Evolutionary conservation across 2,329 filamentous ascomycete species (phyloP), one percentile per base, ranked within the genome.

Genomic region (Aspergillus aculeatus): DNA sequence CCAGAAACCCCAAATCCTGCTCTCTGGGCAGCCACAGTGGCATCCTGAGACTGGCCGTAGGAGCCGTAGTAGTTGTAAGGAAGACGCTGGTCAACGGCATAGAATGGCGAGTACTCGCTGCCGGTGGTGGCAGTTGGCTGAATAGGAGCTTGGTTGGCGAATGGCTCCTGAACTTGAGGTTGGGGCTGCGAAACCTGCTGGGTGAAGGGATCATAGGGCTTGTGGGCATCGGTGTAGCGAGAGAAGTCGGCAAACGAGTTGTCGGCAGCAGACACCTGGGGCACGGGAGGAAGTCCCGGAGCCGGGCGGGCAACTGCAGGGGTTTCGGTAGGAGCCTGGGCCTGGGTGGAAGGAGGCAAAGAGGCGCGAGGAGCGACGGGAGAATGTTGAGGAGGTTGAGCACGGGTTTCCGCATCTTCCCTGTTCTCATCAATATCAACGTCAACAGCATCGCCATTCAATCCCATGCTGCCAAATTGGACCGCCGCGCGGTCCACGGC

Each of bases 381-480:
- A 19, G 95, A 97, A 73, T 96, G 93, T 66, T 94, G 91, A 29
- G 94, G 94, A 63, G 94, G 92, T 73, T 97, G 94, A 65, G 91
- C 88, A 71, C 94, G 89, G 58, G 95, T 98, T 82, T 98, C 94
- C 47, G 94, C 88, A 76, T 98, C 92, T 79, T 99, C 95, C 63
- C 93, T 87, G 71, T 97, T 92, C 64, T 94, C 92, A 72, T 98
- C 95, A 64, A 96, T 91, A 70, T 97, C 93, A 29, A 81, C 75
- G 56, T 60, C 68, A 12, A 68, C 62, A 50, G 78, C 72, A 62
- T 85, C 85, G 56, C 88, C 92, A 72, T 91, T 93, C 70, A 99
- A 78, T 72, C 89, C 96, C 82, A 99, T 91, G 75, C 93, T 96
- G 64, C 95, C 95, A 75, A 99, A 99, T 74, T 98, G 94, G 52